Evolutionary conservation across 2,329 filamentous ascomycete species (phyloP).

Genomic region (Pyrenophora teres): DNA sequence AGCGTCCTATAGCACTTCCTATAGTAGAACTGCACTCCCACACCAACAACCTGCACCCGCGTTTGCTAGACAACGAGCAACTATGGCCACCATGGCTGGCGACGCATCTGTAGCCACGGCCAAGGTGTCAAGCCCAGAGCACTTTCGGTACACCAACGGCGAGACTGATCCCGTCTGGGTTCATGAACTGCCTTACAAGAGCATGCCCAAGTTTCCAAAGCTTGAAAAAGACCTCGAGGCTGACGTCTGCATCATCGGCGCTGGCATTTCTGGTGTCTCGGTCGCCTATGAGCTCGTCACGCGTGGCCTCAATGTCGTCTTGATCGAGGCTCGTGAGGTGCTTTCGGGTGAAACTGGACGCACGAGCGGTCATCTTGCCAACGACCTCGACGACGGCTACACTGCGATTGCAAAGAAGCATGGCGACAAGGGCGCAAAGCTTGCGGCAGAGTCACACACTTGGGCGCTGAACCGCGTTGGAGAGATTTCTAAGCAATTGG

Average conservation of each 20-base stretch:
- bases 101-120: slow-evolving; percentile 10
- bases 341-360: slow-evolving; percentile 60
- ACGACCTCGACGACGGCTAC: slow-evolving; percentile 60
- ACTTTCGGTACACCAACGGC: slow-evolving; percentile 56
- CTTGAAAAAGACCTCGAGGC: slow-evolving; percentile 52
- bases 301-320: slow-evolving; percentile 55
- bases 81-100: slow-evolving; percentile 18
- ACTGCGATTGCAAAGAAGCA: slow-evolving; percentile 58
- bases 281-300: slow-evolving; percentile 59
- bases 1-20: slow-evolving; percentile 1
- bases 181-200: slow-evolving; percentile 54
- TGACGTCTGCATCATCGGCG: slow-evolving; percentile 58
- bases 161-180: slow-evolving; percentile 60
- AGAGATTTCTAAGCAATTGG: slow-evolving; percentile 55
- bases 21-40: slow-evolving; percentile 1
- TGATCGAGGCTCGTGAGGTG: slow-evolving; percentile 61
- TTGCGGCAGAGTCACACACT: slow-evolving; percentile 59
- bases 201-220: slow-evolving; percentile 52
- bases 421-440: slow-evolving; percentile 54
- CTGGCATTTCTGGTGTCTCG: slow-evolving; percentile 59
- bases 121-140: slow-evolving; percentile 30
- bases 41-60: slow-evolving; percentile 1
- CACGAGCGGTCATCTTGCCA: slow-evolving; percentile 61
- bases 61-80: slow-evolving; percentile 9
- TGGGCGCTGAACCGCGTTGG: slow-evolving; percentile 60